phyloP scores from a whole-genome alignment of 140 eudicot genomes.

The Oenanthe javanica region DNA sequence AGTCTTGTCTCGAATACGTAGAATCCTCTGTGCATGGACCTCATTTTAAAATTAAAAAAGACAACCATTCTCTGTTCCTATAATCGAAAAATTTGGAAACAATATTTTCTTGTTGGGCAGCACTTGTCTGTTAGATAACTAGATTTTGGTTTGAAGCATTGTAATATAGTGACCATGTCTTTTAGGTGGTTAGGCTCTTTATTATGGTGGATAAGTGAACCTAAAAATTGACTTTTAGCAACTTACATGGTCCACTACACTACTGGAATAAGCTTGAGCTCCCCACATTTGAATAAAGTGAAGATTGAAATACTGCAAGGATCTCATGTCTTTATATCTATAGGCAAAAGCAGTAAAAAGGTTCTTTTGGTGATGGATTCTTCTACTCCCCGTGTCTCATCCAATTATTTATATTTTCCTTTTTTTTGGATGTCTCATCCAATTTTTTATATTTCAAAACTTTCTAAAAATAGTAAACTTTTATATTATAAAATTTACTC shows the following conservation, averaged over 20 bases:
- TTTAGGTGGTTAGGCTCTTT: conserved; percentile 3
- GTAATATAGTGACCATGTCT: neutral
- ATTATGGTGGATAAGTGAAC: conserved; percentile 21
- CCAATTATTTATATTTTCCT: no score
- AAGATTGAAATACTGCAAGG: neutral
- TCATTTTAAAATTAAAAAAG: conserved; percentile 9
- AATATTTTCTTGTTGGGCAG: conserved; percentile 4
- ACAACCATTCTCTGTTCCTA: neutral
- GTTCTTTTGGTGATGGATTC: conserved; percentile 18
- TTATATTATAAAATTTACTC: no score
- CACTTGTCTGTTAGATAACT: conserved; percentile 16
- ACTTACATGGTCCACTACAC: conserved; percentile 9
- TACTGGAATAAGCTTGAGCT: conserved; percentile 1
- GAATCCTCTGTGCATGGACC: conserved; percentile 42
- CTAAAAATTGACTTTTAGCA: conserved; percentile 18
- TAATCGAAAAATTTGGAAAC: neutral
- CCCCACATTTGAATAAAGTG: conserved; percentile 22
- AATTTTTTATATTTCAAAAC: no score
- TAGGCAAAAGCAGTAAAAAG: conserved; percentile 10
- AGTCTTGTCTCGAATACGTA: conserved; percentile 22
- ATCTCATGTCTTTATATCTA: neutral
- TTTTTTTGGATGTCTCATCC: no score
- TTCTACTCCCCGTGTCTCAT: conserved; percentile 4
- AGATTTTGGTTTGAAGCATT: conserved; percentile 1
- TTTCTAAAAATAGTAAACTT: no score